Base-by-base conservation (phyloP, 2,329 filamentous ascomycete species). In the Huntiella moniliformis region DNA sequence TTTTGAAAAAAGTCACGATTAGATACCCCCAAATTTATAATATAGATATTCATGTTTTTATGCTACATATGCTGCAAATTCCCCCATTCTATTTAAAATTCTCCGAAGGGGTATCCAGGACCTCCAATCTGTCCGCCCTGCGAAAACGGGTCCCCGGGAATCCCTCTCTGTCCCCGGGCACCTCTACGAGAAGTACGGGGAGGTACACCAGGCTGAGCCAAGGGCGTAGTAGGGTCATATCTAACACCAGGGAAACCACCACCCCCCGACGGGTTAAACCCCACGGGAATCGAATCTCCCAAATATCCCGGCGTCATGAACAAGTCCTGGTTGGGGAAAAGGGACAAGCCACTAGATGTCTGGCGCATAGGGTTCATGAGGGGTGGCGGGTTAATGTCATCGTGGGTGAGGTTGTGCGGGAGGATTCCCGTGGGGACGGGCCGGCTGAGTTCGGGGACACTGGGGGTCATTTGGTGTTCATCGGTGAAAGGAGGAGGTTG, bases 401-500 rank as follows among this genome's bases (percentile, higher is more conserved):
- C 73, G 35, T 88, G 78, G 2, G 91, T 91, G 42, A 93, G 81
- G 52, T 74, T 75, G 5, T 63, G 64, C 10, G 28, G 34, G 33
- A 37, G 41, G n/a, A 35, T 31, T 8, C 36, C 22, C 7, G 38
- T 39, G 22, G 11, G 16, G 32, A 18, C 18, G 36, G 36, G 13
- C 22, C 13, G 8, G 16, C 60, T 58, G 8, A 57, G 56, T 37
- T 59, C 59, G 38, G 47, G 4, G 33, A 58, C 52, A 69, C 67
- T 4, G 32, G 33, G 10, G 31, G 36, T 7, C 77, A 95, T 70
- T 51, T 95, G 84, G 55, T 85, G 79, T 56, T 95, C 86, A 58
- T 98, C 88, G 53, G 96, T 91, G 53, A 96, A 96, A 15, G 75
- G 84, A 0, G 91, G 91, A 0, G 88, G 87, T 1, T 80, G 75